Base-by-base conservation (phyloP, 768 basidiomycete species). In the Clitopilus passeckerianus region DNA sequence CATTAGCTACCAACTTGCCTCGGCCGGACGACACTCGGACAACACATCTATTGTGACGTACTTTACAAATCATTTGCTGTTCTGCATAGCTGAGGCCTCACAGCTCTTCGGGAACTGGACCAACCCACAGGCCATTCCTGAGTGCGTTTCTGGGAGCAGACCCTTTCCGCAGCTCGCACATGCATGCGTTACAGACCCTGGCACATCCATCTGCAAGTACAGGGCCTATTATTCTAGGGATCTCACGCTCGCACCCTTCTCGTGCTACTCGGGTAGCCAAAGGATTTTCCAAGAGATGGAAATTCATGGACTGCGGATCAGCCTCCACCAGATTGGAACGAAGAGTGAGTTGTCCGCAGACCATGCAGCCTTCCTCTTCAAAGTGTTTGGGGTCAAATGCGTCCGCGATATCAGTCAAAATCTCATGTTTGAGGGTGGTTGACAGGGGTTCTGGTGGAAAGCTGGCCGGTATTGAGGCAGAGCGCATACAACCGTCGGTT, bases 121-220 rank as follows among this genome's bases (percentile, higher is more conserved):
- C 76, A 5, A 77, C 6, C 74, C 75, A 77, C 1, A 74, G 55
- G 1, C 70, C 70, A 57, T 71, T 72, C 1, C 70, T 72, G 9
- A 77, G 54, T 9, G 73, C 61, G 43, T 57, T 23, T n/a, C 34
- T 23, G 15, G 72, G 70, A 10, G 64, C 53, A 23, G 55, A 53
- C 22, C 60, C 61, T 10, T 61, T 61, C 12, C 33, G 8, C 6
- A 64, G 34, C 43, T 23, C 30, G 18, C 15, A 60, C 37, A 54
- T 53, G 44, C 61, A 79, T 55, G 71, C 72, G 74, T 0, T 70
- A 73, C 65, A 75, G 68, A 64, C 57, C 59, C 23, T 16, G 58
- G 24, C n/a, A 58, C 9, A 2, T 22, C 41, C 24, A 58, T n/a
- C n/a, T n/a, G n/a, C n/a, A n/a, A n/a, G n/a, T n/a, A n/a, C n/a